Evolutionary conservation across 2,329 filamentous ascomycete species (phyloP).

Genomic region (Trichoderma sp.): DNA sequence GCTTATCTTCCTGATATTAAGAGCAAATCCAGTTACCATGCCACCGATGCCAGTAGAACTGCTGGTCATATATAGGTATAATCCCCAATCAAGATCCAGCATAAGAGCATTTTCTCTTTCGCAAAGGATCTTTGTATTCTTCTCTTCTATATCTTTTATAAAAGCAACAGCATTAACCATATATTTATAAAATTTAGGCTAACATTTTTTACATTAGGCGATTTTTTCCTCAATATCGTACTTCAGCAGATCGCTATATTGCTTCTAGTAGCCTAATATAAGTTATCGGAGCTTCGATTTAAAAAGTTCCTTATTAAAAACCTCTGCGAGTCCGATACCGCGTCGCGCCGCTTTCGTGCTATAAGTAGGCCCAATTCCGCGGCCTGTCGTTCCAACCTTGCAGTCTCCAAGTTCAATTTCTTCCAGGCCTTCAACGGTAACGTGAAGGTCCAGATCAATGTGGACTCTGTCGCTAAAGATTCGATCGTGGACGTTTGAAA

Average conservation of each 20-base stretch:
- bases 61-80: constrained; percentile 29
- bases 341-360: constrained; percentile 44
- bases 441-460: constrained; percentile 63
- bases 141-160: constrained; percentile 58
- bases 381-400: constrained; percentile 38
- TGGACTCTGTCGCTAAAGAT: constrained; percentile 62
- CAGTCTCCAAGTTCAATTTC: constrained; percentile 47
- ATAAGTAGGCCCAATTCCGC: constrained; percentile 41
- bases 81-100: constrained; percentile 19
- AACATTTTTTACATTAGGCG: constrained; percentile 55
- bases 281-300: constrained; percentile 63
- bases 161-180: constrained; percentile 66
- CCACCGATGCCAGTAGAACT: constrained; percentile 38
- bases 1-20: constrained; percentile 59
- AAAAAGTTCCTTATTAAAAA: constrained; percentile 65
- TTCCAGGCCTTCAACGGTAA: constrained; percentile 66
- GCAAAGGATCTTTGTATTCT: constrained; percentile 59
- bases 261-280: constrained; percentile 58
- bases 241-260: constrained; percentile 63
- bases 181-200: constrained; percentile 54
- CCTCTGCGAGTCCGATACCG: constrained; percentile 63
- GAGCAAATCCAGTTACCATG: constrained; percentile 59
- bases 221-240: constrained; percentile 71
- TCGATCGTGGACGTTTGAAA: constrained; percentile 37
- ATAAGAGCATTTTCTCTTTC: constrained; percentile 54